Base-by-base conservation (phyloP, 2,329 filamentous ascomycete genomes). In the Boeremia lycopersici region DNA sequence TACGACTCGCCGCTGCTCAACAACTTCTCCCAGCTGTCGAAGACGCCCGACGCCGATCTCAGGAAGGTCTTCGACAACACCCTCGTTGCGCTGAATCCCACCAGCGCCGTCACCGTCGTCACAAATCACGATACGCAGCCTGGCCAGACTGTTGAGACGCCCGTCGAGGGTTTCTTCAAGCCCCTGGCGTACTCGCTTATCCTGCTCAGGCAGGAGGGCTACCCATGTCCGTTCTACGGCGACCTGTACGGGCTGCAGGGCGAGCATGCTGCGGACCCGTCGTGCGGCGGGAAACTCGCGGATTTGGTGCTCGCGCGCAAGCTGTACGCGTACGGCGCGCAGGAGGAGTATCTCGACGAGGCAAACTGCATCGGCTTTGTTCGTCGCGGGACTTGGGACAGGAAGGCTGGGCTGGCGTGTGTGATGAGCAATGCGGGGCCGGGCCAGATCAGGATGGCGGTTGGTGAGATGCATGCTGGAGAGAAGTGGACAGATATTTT, bases 81-180 rank as follows among this genome's bases (percentile, higher is more conserved):
- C 0, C 73, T 90, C 50, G 85, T 88, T 0, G 64, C 82, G 23
- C 70, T 69, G 13, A 76, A 77, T 45, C 85, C 85, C 0, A 70
- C 79, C 3, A 82, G 83, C 64, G 82, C 86, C 8, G 84, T 88
- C 74, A 90, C 87, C 0, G 81, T 90, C 4, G 86, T 90, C 1
- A 85, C 85, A 73, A 90, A 89, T 72, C 88, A 90, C 74, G 88
- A 91, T 69, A 90, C 88, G 0, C 76, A 86, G 72, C 84, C 82
- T 30, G 85, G 85, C 29, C 86, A 89, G 70, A 82, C 84, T 1
- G 78, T 87, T 38, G 85, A 83, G 62, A 84, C 85, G 0, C 82
- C 83, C 1, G 83, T 91, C 35, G 81, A 85, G 50, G 78, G 80
- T 25, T 87, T 84, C 75, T 89, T 91, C 77, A 90, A 90, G 71